These are phyloP conservation scores for Boletus subcaerulescens DNA, from an alignment of 768 basidiomycete genomes.

Conservation along the genomic window DNA sequence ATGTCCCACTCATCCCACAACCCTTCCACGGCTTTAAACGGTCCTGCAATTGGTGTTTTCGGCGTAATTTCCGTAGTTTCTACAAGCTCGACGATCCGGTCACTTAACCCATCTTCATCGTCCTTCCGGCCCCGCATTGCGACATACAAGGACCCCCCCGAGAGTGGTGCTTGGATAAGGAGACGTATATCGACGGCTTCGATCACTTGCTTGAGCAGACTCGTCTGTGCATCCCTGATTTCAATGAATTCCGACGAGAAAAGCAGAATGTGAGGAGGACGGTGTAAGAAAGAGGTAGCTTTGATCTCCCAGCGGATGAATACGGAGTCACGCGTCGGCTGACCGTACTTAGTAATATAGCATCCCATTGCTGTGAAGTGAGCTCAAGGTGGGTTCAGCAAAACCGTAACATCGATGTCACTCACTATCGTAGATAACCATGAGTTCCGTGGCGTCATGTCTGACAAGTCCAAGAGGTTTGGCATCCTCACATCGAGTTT, in stretches of 20 bases:
- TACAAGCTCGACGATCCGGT: slow-evolving; percentile 64
- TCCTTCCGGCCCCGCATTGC: slow-evolving; percentile 62
- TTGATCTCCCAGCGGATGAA: slow-evolving; percentile 80
- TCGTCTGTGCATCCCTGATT: slow-evolving; percentile 60
- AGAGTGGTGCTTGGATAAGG: slow-evolving; percentile 40
- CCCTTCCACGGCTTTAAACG: slow-evolving; percentile 16
- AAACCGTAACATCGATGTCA: not conserved
- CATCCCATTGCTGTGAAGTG: slow-evolving; percentile 62
- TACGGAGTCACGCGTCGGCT: slow-evolving; percentile 54
- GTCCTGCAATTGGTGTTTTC: slow-evolving; percentile 27
- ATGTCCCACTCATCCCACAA: slow-evolving; percentile 80
- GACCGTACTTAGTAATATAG: slow-evolving; percentile 70
- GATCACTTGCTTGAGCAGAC: slow-evolving; percentile 78
- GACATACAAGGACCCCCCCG: slow-evolving; percentile 49
- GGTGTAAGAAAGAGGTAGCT: slow-evolving; percentile 58
- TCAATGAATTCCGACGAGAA: slow-evolving; percentile 77
- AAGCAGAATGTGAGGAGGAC: slow-evolving; percentile 63
- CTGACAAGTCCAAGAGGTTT: slow-evolving; percentile 69
- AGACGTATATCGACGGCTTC: slow-evolving; percentile 69
- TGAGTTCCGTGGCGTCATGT: slow-evolving; percentile 49
- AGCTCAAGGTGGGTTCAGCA: slow-evolving; percentile 1
- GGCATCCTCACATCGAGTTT: slow-evolving; percentile 51
- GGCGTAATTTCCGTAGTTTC: slow-evolving; percentile 61
- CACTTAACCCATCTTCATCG: slow-evolving; percentile 54
- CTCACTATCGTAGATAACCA: slow-evolving; percentile 77